A percentile compares a stretch with the other conserved stretches of the same genome.
Conservation (phyloP, 768 basidiomycete genomes). For the Hygrophorus pudorinus region DNA sequence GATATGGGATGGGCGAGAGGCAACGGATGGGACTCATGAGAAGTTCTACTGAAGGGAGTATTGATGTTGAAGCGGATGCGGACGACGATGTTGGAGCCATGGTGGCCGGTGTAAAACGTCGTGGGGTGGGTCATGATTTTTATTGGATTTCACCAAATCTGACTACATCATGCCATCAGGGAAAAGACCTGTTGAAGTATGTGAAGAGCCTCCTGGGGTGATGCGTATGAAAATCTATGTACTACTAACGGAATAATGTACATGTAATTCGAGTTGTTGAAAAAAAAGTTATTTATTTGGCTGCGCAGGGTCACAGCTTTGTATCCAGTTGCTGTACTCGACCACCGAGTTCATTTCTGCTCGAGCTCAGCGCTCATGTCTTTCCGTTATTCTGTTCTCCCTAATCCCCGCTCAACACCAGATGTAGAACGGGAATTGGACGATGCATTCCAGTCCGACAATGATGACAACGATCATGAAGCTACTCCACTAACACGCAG, state of each 20-base stretch:
- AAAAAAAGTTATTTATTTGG: background rate
- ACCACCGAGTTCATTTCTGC: too few species aligned
- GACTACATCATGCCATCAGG: constrained; percentile 29
- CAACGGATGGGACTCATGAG: constrained; percentile 26
- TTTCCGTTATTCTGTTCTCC: constrained; percentile 42
- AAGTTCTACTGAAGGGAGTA: background rate
- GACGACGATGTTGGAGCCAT: constrained; percentile 57
- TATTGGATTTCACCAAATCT: background rate
- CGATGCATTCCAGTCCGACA: constrained; percentile 64
- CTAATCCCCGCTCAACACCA: constrained; percentile 35
- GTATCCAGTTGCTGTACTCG: too few species aligned
- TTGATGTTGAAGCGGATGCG: constrained; percentile 20
- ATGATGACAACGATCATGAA: constrained; percentile 35
- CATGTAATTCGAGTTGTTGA: too few species aligned
- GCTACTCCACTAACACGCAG: constrained; percentile 28
- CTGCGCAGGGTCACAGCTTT: background rate
- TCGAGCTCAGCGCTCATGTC: constrained; percentile 35
- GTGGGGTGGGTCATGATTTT: constrained; percentile 44
- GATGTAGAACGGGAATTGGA: constrained; percentile 56
- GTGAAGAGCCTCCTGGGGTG: constrained; percentile 58
- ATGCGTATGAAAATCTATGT: too few species aligned
- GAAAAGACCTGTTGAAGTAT: constrained; percentile 61
- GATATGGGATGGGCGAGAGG: constrained; percentile 56
- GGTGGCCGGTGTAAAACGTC: constrained; percentile 66
- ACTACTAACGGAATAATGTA: too few species aligned